A percentile compares a stretch with the other conserved stretches of the same genome.
Evolutionary conservation across 345 rosid species (phyloP).

Genomic region (Anacardium occidentale): DNA sequence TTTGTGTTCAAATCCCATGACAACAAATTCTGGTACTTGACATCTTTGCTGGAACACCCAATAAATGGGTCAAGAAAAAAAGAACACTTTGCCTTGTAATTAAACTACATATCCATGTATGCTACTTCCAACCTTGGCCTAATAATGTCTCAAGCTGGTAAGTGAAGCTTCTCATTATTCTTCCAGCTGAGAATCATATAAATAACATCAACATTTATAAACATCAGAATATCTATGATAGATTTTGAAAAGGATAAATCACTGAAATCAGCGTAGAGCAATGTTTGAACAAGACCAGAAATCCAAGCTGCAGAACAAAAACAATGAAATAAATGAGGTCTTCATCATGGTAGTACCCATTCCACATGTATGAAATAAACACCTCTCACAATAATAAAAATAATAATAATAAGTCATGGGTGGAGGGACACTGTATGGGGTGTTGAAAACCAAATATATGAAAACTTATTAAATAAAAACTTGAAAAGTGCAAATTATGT

Average conservation of each 20-base stretch:
- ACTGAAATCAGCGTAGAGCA: slow-evolving; percentile 69
- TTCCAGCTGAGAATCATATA: slow-evolving; percentile 64
- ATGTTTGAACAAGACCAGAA: slow-evolving; percentile 64
- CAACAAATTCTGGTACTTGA: not conserved
- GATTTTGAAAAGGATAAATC: not conserved
- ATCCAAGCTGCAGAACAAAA: slow-evolving; percentile 60
- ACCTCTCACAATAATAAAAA: not conserved
- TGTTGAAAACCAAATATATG: too few relatives aligned
- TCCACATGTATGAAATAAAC: not conserved
- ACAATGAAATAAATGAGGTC: not conserved
- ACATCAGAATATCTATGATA: not conserved
- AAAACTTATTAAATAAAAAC: too few relatives aligned
- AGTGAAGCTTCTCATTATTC: slow-evolving; percentile 75
- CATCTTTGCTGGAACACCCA: not conserved
- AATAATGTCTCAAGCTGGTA: slow-evolving; percentile 57
- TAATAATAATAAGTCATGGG: too few relatives aligned
- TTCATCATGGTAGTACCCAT: not conserved
- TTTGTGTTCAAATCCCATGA: slow-evolving; percentile 8
- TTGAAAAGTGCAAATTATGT: too few relatives aligned
- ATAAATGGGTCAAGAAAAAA: not conserved
- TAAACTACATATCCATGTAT: not conserved
- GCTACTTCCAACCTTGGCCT: slow-evolving; percentile 9
- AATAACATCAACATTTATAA: not conserved
- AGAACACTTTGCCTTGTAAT: not conserved
- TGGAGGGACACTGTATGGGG: too few relatives aligned